phyloP scores from a whole-genome alignment of 1,284 basidiomycete species.

The Wallemia ichthyophaga region DNA sequence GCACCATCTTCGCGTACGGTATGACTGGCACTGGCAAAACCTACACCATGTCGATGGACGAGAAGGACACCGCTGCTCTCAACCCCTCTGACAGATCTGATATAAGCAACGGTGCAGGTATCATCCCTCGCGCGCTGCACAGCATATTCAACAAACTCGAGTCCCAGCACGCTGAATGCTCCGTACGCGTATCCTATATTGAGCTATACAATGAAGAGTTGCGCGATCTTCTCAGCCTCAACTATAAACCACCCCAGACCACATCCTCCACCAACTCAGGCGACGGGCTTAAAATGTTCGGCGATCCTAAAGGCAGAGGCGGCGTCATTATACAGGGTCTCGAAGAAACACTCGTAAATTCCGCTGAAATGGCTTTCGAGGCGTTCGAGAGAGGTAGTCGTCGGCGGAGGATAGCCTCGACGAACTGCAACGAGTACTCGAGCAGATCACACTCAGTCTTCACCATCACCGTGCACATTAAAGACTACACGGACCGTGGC shows the following conservation, averaged over 20 bases:
- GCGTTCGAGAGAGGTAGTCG: slow-evolving; percentile 67
- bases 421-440: slow-evolving; percentile 93
- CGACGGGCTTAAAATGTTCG: slow-evolving; percentile 55
- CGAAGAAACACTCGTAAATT: slow-evolving; percentile 62
- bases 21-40: slow-evolving; percentile 98
- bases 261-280: slow-evolving; percentile 25
- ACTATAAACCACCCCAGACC: slow-evolving; percentile 28
- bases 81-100: slow-evolving; percentile 42
- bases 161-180: slow-evolving; percentile 42
- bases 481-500: slow-evolving; percentile 39
- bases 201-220: slow-evolving; percentile 99
- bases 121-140: slow-evolving; percentile 89
- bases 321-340: slow-evolving; percentile 83
- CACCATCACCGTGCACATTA: slow-evolving; percentile 73
- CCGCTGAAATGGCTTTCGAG: slow-evolving; percentile 52
- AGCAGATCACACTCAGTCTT: slow-evolving; percentile 96
- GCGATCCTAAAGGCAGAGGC: slow-evolving; percentile 44
- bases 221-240: slow-evolving; percentile 57
- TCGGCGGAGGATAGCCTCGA: slow-evolving; percentile 74
- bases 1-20: slow-evolving; percentile 93
- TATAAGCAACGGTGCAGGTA: slow-evolving; percentile 66
- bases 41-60: slow-evolving; percentile 18
- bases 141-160: slow-evolving; percentile 74
- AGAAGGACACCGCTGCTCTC: slow-evolving; percentile 36
- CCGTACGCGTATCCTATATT: slow-evolving; percentile 76